These are phyloP conservation scores for Cryphonectria japonica DNA, from an alignment of 2,329 filamentous ascomycete genomes.

Conservation along the genomic window DNA sequence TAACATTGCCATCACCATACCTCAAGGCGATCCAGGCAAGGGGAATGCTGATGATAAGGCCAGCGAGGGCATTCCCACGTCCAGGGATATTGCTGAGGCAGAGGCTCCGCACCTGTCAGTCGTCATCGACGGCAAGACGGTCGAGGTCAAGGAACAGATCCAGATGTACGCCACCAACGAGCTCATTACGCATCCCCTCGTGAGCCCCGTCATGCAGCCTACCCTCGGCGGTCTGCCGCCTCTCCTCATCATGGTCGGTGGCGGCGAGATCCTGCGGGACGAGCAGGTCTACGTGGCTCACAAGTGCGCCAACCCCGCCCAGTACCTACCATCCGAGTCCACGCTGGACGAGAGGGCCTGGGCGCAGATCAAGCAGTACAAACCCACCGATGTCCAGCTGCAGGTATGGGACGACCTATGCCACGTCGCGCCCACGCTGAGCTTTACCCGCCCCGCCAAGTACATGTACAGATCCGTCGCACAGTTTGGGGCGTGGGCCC, in stretches of 20 bases:
- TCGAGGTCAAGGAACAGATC: constrained; percentile 87
- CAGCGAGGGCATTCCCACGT: constrained; percentile 15
- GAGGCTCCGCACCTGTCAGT: constrained; percentile 57
- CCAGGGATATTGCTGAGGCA: constrained; percentile 32
- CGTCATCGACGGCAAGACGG: constrained; percentile 68
- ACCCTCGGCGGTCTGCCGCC: constrained; percentile 89
- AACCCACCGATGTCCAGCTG: constrained; percentile 87
- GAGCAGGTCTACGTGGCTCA: constrained; percentile 96
- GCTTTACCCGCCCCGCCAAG: constrained; percentile 93
- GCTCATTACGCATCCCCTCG: constrained; percentile 81
- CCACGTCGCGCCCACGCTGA: constrained; percentile 90
- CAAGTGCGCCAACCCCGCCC: constrained; percentile 83
- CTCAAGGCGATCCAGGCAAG: neutral
- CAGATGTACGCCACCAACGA: constrained; percentile 86
- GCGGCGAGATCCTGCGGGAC: constrained; percentile 86
- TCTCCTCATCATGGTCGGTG: constrained; percentile 82
- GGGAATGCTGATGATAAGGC: constrained; percentile 34
- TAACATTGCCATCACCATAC: neutral
- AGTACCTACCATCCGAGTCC: constrained; percentile 71
- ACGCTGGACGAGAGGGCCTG: constrained; percentile 66
- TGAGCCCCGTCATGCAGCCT: constrained; percentile 86
- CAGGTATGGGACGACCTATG: constrained; percentile 97
- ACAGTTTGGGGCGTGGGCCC: constrained; percentile 90
- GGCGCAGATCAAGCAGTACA: constrained; percentile 65
- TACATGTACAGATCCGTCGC: constrained; percentile 93